Base-by-base conservation (phyloP, 495 filamentous ascomycete species). In the Xylaria venustula region DNA sequence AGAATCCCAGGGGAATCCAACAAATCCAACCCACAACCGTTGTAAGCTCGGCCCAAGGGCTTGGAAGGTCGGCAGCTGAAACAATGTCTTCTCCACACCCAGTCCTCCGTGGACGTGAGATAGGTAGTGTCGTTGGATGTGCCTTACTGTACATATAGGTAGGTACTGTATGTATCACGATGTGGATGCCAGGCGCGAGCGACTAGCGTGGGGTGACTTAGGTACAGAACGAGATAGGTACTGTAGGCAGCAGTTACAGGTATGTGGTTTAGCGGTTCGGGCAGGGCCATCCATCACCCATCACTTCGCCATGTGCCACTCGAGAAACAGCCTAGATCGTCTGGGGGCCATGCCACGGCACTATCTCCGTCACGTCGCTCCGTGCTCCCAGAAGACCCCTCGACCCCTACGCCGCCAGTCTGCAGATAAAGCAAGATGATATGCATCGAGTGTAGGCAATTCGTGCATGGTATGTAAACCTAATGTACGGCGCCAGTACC, bases 11-110 rank as follows among this genome's bases (percentile, higher is more conserved):
- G n/a, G n/a, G n/a, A n/a, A n/a, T n/a, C n/a, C n/a, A n/a, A n/a
- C n/a, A n/a, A n/a, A n/a, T n/a, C n/a, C n/a, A n/a, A 30, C 19
- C 37, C n/a, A 40, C 55, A 30, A 50, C 49, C 34, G 19, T 44
- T 20, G 55, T 36, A 49, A 34, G 34, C 36, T 32, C 3, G 46
- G 17, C 36, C 45, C 32, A 49, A 11, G 47, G 47, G 11, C 36
- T 51, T 32, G 46, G 46, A 42, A 59, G 7, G 36, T 59, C 22
- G 36, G 47, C 19, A 59, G 47, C 47, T 23, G 46, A 50, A 50
- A 50, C 32, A n/a, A 22, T 45, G 32, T 59, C 23, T 19, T 28
- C 56, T 50, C 56, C 56, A 59, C 46, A 59, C 25, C 17, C 34
- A 32, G 22, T 42, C 45, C 36, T 30, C 36, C 9, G 32, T 36